Evolutionary conservation across 176 grass and related monocot species (phyloP), one percentile per base, ranked within the genome.

Genomic region (Musa schizocarpa): DNA sequence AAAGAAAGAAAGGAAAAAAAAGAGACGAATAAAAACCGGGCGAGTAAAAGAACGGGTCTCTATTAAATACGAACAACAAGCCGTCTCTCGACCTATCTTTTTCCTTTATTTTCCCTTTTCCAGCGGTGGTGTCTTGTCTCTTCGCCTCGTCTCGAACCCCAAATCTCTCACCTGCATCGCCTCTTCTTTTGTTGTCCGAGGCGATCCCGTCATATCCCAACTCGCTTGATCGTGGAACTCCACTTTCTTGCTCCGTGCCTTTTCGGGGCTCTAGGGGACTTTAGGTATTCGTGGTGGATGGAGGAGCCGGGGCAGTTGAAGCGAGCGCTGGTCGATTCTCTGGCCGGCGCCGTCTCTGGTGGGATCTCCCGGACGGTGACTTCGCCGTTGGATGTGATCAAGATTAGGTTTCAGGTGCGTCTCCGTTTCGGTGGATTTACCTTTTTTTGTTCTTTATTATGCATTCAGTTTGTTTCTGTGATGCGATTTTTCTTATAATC

Each of bases 361-460:
- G 95, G 88, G 74, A 86, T 94, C 86, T 99, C 90, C 24, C 90
- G 95, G 78, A 99, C 70, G 11, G 88, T 99, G 72, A 99, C 95
- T 19, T 99, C 95, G 56, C 95, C 95, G 53, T 79, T 99, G 74
- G 90, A 99, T 66, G 95, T 99, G 56, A 91, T 99, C 86, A 99
- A 99, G 83, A 99, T 99, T 84, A 83, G 95, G 73, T 99, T 99
- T 82, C 95, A 99, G 95, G 95, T 99, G 54, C 49, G n/a, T 52
- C 1, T 67, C 48, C 25, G 26, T 63, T 52, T 56, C 26, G 56
- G 9, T 49, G 21, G 75, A 78, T 73, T 50, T 50, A 70, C 17
- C 1, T 34, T 70, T 21, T 11, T 20, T 50, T 49, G 14, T 17
- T 49, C 11, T 65, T 22, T 24, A 4, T 22, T 65, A 11, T 65